Base-by-base conservation (phyloP, 2,329 filamentous ascomycete species). In the Chlorencoelia australis region DNA sequence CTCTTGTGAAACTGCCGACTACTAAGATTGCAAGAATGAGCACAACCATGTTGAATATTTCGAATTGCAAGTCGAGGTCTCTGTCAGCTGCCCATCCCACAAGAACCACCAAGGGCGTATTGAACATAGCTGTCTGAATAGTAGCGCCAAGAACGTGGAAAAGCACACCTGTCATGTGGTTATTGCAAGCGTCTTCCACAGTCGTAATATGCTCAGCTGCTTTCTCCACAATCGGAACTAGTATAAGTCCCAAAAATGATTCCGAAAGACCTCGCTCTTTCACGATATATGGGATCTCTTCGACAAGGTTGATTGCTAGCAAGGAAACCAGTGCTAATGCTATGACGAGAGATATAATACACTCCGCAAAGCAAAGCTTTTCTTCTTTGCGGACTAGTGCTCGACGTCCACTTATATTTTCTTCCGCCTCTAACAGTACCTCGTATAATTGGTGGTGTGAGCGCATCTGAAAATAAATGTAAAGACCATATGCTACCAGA, bases 121-220 rank as follows among this genome's bases (percentile, higher is more conserved):
- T 94, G 53, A 94, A 75, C 18, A 94, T 71, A 1, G 87, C 84
- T 0, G 87, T 94, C 61, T 94, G 88, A 39, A 94, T 80, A 0
- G 83, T 89, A 3, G 85, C 79, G 26, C 84, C 86, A 16, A 45
- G 46, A 16, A 49, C 44, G 27, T 49, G 44, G 1, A 42, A 42
- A 11, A 47, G 33, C 7, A 42, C 46, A 13, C 43, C 37, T 20
- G 44, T 47, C 46, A 88, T 86, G 55, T 81, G 77, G 55, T 83
- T 75, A 50, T 85, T 81, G 68, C 77, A 89, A 15, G 85, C 84
- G 66, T 91, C 84, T 50, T 91, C 82, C 40, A 91, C 68, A 28
- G 84, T 82, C 2, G 82, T 88, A 30, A 93, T 63, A 59, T 93
- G 85, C 59, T 93, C 85, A 9, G 84, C 84, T 2, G 81, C 78